Percentiles rank a stretch among this genome's conserved stretches.
phyloP scores from a whole-genome alignment of 306 rosid genomes.

The Rubus parviflorus region DNA sequence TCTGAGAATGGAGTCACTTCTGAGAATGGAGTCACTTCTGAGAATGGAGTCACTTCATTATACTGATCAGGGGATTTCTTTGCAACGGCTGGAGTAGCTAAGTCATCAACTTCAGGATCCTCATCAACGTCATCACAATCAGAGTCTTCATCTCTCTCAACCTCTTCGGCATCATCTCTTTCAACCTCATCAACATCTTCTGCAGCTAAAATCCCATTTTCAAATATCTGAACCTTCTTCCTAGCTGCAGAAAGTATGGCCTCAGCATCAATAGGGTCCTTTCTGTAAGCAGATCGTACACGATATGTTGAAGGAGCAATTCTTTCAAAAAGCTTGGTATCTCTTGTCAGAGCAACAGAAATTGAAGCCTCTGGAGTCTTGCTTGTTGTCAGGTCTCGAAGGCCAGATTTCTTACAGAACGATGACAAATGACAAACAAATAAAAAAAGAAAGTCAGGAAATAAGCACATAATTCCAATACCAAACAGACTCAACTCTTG shows the following conservation, averaged over 20 bases:
- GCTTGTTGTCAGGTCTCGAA: constrained; percentile 95
- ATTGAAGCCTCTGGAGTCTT: constrained; percentile 99
- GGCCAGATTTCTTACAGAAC: constrained; percentile 84
- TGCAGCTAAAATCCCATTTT: constrained; percentile 82
- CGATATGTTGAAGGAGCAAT: constrained; percentile 99
- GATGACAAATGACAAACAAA: constrained; percentile 2
- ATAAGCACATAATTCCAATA: neutral
- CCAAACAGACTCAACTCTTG: neutral
- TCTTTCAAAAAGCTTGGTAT: constrained; percentile 95
- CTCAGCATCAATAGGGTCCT: constrained; percentile 92
- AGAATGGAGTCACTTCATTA: constrained; percentile 42
- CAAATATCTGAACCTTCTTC: constrained; percentile 93
- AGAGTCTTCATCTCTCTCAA: constrained; percentile 89
- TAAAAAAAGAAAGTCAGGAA: constrained; percentile 8
- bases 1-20: constrained; percentile 45
- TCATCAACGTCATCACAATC: constrained; percentile 97
- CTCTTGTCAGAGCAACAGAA: constrained; percentile 99
- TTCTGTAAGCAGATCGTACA: constrained; percentile 81
- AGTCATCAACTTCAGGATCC: constrained; percentile 89
- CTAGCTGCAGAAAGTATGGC: constrained; percentile 86
- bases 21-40: too few relatives aligned
- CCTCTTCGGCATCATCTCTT: constrained; percentile 77
- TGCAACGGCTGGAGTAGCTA: constrained; percentile 53
- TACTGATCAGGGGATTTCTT: constrained; percentile 50
- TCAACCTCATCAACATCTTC: constrained; percentile 94